Evolutionary conservation across 2,329 filamentous ascomycete species (phyloP).

Genomic region (Fusarium albidum): DNA sequence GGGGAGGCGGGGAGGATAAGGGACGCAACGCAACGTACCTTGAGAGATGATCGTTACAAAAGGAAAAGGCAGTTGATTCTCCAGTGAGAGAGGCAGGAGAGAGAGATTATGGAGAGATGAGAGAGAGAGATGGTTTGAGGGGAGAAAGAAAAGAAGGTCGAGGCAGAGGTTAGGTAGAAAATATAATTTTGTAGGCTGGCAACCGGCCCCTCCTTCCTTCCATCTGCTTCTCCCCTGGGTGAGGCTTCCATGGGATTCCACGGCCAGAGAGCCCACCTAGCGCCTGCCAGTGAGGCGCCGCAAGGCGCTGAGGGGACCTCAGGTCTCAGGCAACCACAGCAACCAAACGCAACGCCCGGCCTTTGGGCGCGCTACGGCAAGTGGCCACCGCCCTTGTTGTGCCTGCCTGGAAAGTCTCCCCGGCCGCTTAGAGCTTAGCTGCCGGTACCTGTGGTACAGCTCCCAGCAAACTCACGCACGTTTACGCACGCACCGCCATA

Average conservation of each 20-base stretch:
- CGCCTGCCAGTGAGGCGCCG: slow-evolving; percentile 21
- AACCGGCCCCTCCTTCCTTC: slow-evolving; percentile 40
- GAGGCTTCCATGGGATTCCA: slow-evolving; percentile 58
- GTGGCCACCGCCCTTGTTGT: slow-evolving; percentile 27
- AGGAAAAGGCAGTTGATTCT: slow-evolving; percentile 36
- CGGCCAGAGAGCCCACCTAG: slow-evolving; percentile 42
- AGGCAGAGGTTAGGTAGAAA: slow-evolving; percentile 44
- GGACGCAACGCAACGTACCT: slow-evolving; percentile 33
- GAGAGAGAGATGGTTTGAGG: slow-evolving; percentile 32
- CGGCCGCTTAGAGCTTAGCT: background rate
- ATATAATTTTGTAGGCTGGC: slow-evolving; percentile 44
- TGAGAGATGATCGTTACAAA: slow-evolving; percentile 36
- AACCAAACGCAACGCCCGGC: slow-evolving; percentile 28
- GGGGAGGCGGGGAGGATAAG: background rate
- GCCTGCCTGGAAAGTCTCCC: slow-evolving; percentile 4
- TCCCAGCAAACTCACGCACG: slow-evolving; percentile 23
- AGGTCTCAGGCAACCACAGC: slow-evolving; percentile 18
- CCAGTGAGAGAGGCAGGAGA: slow-evolving; percentile 33
- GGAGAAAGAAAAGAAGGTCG: slow-evolving; percentile 37
- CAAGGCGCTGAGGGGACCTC: background rate
- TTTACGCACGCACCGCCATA: slow-evolving; percentile 13
- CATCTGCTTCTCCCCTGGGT: slow-evolving; percentile 40
- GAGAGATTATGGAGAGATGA: slow-evolving; percentile 21
- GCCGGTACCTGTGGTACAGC: slow-evolving; percentile 6
- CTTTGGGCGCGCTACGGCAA: slow-evolving; percentile 19